Percentiles rank a stretch among this genome's conserved stretches.
Evolutionary conservation across 2,329 filamentous ascomycete genomes (phyloP).

Genomic region (Cadophora malorum): DNA sequence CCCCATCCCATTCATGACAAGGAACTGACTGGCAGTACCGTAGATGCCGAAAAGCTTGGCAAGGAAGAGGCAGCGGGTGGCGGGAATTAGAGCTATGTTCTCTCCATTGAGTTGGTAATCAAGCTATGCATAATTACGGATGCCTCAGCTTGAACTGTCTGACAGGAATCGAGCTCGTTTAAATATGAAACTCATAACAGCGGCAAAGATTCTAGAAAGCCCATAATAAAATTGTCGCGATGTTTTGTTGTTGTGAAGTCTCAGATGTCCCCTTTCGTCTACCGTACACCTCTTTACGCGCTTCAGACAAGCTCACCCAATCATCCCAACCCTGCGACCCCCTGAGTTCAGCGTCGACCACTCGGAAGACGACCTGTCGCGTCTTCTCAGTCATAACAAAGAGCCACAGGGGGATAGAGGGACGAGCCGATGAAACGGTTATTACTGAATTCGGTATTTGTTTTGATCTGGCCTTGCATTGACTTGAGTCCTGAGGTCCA

Average conservation of each 20-base stretch:
- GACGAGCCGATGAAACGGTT: slow-evolving; percentile 33
- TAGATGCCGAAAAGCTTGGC: slow-evolving; percentile 12
- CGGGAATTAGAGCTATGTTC: background rate
- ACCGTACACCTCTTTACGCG: slow-evolving; percentile 44
- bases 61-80: background rate
- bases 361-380: slow-evolving; percentile 37
- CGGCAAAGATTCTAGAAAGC: slow-evolving; percentile 17
- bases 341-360: slow-evolving; percentile 35
- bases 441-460: slow-evolving; percentile 40
- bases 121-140: background rate
- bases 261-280: background rate
- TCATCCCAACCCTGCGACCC: slow-evolving; percentile 21
- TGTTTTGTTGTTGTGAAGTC: slow-evolving; percentile 37
- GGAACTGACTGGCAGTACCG: background rate
- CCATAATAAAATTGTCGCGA: slow-evolving; percentile 24
- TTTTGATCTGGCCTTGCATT: slow-evolving; percentile 41
- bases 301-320: slow-evolving; percentile 34
- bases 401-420: slow-evolving; percentile 25
- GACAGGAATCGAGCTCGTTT: slow-evolving; percentile 6
- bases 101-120: background rate
- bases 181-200: slow-evolving; percentile 25
- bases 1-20: background rate
- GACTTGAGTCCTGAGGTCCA: slow-evolving; percentile 25
- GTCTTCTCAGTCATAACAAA: slow-evolving; percentile 43
- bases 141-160: background rate